phyloP scores from a whole-genome alignment of 78 protist species.

The Protostelium mycophagum region DNA sequence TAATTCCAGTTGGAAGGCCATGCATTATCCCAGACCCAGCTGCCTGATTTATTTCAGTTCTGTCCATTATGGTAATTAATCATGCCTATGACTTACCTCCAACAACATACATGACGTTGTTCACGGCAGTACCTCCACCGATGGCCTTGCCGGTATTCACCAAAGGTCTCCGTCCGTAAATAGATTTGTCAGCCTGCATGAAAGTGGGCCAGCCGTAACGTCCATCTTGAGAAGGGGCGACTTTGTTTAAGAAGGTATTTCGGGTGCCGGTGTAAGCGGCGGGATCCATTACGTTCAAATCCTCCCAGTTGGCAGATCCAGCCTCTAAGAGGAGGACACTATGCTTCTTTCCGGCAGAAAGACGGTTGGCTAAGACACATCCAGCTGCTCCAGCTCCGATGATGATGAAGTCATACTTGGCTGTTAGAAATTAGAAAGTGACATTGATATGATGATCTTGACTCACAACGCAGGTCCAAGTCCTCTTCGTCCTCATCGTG shows the following conservation, averaged over 20 bases:
- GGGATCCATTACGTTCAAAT: not conserved
- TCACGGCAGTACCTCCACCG: not conserved
- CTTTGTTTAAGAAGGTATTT: not conserved
- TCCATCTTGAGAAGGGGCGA: not conserved
- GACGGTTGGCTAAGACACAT: slow-evolving; percentile 19
- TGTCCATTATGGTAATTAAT: no score
- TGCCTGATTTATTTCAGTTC: no score
- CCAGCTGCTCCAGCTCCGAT: slow-evolving; percentile 35
- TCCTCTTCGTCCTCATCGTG: no score
- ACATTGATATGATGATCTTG: no score
- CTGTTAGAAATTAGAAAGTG: no score
- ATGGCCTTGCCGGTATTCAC: not conserved
- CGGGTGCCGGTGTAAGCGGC: not conserved
- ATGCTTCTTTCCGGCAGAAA: not conserved
- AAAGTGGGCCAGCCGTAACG: not conserved
- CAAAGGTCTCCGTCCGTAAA: not conserved
- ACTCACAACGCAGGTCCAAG: no score
- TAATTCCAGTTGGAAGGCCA: not conserved
- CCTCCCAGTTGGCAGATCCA: not conserved
- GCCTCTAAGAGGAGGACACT: slow-evolving; percentile 8
- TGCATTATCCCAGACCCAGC: not conserved
- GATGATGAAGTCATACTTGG: slow-evolving; percentile 10
- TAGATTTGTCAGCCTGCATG: not conserved
- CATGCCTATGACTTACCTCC: no score
- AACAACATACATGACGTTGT: not conserved